Evolutionary conservation across 202 grass and related monocot species (phyloP).

Genomic region (Hordeum pubiflorum): DNA sequence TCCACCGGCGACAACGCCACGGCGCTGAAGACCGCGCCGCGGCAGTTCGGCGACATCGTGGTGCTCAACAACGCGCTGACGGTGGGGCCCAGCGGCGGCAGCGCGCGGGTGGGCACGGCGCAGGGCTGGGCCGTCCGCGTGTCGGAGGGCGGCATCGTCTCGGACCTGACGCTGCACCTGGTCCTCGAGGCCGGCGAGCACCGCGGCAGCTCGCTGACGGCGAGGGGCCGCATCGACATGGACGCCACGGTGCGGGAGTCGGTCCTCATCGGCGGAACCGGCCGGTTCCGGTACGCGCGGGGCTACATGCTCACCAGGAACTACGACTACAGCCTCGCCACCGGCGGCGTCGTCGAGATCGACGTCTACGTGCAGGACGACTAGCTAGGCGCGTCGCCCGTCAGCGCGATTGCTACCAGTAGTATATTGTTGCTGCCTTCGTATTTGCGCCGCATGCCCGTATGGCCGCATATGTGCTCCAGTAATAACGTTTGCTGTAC

Average conservation of each 20-base stretch:
- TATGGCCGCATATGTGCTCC: too few relatives aligned
- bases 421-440: too few relatives aligned
- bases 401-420: not conserved
- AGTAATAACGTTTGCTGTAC: too few relatives aligned
- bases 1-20: not conserved
- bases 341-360: constrained; percentile 45
- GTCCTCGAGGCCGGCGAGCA: constrained; percentile 41
- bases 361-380: constrained; percentile 27
- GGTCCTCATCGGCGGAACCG: constrained; percentile 48
- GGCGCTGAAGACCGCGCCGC: not conserved
- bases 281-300: constrained; percentile 32
- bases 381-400: not conserved
- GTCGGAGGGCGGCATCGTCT: constrained; percentile 28
- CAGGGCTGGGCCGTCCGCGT: constrained; percentile 40
- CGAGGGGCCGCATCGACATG: constrained; percentile 38
- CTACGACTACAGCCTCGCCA: constrained; percentile 40
- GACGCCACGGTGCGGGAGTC: constrained; percentile 33
- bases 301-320: constrained; percentile 35
- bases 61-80: constrained; percentile 52
- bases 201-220: constrained; percentile 35
- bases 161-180: constrained; percentile 36
- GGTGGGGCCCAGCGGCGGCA: not conserved
- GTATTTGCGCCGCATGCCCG: too few relatives aligned
- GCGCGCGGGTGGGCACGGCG: constrained; percentile 22
- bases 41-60: constrained; percentile 44